Evolutionary conservation across 306 rosid species (phyloP), one percentile per base, ranked within the genome.

Genomic region (Quercus robur): DNA sequence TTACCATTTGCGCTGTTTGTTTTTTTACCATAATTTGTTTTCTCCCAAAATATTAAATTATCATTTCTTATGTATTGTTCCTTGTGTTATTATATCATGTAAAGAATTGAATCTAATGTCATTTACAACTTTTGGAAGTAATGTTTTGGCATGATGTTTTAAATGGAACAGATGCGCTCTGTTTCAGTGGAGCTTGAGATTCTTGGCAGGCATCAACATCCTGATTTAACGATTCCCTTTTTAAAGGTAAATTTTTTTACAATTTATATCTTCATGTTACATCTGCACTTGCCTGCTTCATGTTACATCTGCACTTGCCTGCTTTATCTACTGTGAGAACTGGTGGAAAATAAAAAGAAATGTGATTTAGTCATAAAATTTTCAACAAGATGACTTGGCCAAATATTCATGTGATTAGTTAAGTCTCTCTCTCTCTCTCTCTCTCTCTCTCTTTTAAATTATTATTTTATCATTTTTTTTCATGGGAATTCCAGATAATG

Each of bases 181-280:
- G 92, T 93, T 82, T 90, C 99, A 38, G 68, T 75, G 86, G 99
- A 95, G 73, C 99, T 95, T 26, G 99, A 95, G 89, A 93, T 95
- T 86, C 89, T 95, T 77, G 97, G 96, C 78, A 93, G 99, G 89
- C 88, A 90, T 84, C 97, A 89, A 57, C 99, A 93, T 82, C 99
- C 99, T 71, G 88, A 89, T 81, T 87, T 95, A 75, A 95, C 95
- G 4, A 49, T 86, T 69, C 95, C 98, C 14, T 93, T 95, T 86
- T 83, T 91, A 70, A 95, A 91, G 99, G 99, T 93, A 8, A 30
- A 9, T 11, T 33, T 19, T 19, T 18, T 20, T 87, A 73, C 17
- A 12, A 30, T 38, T n/a, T 61, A 59, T 77, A 58, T 62, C 58
- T 70, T 5, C 5, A 28, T 18, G 35, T 62, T 77, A 33, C 51